Conservation (phyloP, 768 basidiomycete genomes). For the Lanmaoa pseudosensibilis region DNA sequence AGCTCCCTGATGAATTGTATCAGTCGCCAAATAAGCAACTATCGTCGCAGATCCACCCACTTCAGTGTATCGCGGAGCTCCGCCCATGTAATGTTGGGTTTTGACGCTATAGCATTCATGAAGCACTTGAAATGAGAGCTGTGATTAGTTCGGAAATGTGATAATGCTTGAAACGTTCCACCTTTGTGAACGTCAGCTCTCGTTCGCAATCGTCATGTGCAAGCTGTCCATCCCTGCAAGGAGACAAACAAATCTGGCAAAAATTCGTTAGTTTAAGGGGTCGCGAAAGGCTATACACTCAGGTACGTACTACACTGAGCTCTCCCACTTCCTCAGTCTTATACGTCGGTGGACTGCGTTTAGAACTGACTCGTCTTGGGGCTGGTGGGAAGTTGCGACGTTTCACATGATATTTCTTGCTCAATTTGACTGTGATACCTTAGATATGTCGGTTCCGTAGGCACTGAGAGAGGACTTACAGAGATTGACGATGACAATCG, state of each 20-base stretch:
- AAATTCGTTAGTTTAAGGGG: neutral
- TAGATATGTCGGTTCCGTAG: neutral
- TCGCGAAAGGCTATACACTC: neutral
- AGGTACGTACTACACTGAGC: constrained; percentile 18
- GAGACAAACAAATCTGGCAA: constrained; percentile 26
- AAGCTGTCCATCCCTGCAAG: constrained; percentile 26
- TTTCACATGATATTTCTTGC: neutral
- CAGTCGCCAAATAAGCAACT: neutral
- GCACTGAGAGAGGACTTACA: constrained; percentile 2
- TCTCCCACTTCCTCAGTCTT: constrained; percentile 9
- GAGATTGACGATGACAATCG: constrained; percentile 2
- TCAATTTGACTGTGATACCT: constrained; percentile 6
- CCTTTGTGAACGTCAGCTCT: constrained; percentile 28
- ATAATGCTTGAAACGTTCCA: neutral
- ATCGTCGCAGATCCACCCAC: constrained; percentile 3
- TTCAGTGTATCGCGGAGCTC: constrained; percentile 20
- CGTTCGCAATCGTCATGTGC: constrained; percentile 24
- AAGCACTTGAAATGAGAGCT: constrained; percentile 16
- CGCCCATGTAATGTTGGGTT: constrained; percentile 17
- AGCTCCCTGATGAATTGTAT: constrained; percentile 6
- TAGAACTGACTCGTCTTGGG: constrained; percentile 8
- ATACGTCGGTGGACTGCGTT: constrained; percentile 4
- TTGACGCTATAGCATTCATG: constrained; percentile 10
- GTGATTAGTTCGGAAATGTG: neutral
- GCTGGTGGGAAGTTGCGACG: neutral